Base-by-base conservation (phyloP, 2,329 filamentous ascomycete species). In the Colletotrichum lupini region DNA sequence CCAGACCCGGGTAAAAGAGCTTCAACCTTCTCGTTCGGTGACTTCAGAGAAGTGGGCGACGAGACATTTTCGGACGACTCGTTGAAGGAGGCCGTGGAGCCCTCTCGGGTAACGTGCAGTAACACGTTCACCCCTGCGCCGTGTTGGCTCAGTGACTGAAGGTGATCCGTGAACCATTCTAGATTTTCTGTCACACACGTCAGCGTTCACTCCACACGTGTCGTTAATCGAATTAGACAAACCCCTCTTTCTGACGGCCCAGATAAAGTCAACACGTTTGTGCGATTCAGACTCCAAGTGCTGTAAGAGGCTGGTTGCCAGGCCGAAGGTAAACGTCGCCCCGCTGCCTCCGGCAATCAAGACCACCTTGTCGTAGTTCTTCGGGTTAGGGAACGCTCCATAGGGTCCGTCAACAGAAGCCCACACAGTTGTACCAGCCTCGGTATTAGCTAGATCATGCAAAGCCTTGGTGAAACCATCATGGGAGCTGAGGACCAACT, bases 361-460 rank as follows among this genome's bases (percentile, higher is more conserved):
- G n/a, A 92, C 81, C 7, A 91, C 83, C 74, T 87, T 88, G 77
- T 91, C 88, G 73, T 85, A 89, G 16, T 83, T 80, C 66, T 84
- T 82, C 0, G 88, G 85, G 69, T 89, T 83, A 0, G 89, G 89
- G 28, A 88, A 81, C 0, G 85, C 85, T 30, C 90, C 90, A 69
- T 92, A 92, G 0, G 90, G 86, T 0, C 90, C 90, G 70, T 92
- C 89, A 2, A 90, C 83, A 0, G 89, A 90, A 0, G 87, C 82
- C 64, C 79, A 84, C 24, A 92, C 80, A 22, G 78, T 76, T 7
- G 78, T 83, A 0, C 88, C 88, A 0, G 89, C 87, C 62, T 89
- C 82, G 6, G 83, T 79, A 5, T 81, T 52, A 0, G 90, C 90
- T 73, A 86, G 85, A 19, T 82, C 79, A 80, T 91, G 87, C 16